Conservation (phyloP, 2,329 filamentous ascomycete species). For the Monosporascus sp. region DNA sequence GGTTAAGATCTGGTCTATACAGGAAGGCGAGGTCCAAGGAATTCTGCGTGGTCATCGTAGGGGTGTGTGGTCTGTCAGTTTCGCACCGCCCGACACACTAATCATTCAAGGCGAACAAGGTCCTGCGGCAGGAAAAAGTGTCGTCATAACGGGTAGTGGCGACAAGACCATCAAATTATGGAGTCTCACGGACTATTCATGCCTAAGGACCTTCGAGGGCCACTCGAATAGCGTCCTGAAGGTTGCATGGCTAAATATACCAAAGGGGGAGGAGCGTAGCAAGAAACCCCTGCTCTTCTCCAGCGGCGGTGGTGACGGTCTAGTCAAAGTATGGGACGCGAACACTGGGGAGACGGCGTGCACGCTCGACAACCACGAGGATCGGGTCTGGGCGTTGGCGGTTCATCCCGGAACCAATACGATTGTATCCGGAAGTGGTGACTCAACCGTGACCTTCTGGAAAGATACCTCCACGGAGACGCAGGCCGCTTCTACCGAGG, state of each 20-base stretch:
- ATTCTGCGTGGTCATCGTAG: conserved; percentile 88
- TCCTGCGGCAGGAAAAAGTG: conserved; percentile 69
- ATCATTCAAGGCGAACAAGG: conserved; percentile 67
- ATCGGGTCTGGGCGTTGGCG: conserved; percentile 87
- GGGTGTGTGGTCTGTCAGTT: conserved; percentile 93
- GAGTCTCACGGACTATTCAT: conserved; percentile 88
- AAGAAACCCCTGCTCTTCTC: conserved; percentile 67
- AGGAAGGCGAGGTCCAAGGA: conserved; percentile 85
- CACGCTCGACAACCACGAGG: conserved; percentile 94
- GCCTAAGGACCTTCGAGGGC: conserved; percentile 88
- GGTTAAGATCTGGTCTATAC: conserved; percentile 92
- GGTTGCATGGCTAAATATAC: conserved; percentile 73
- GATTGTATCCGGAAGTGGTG: conserved; percentile 84
- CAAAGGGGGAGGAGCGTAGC: conserved; percentile 42
- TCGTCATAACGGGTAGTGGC: conserved; percentile 85
- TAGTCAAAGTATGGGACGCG: conserved; percentile 95
- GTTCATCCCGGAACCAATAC: conserved; percentile 64
- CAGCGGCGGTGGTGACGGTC: conserved; percentile 85
- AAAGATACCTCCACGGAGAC: conserved; percentile 82
- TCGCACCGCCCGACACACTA: conserved; percentile 75
- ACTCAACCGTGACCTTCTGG: conserved; percentile 95
- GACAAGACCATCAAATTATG: conserved; percentile 96
- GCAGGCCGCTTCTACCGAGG: conserved; percentile 65
- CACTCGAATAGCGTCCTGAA: conserved; percentile 95
- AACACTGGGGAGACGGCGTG: conserved; percentile 78